Conservation (phyloP, 2,329 filamentous ascomycete genomes). For the Drechslerella dactyloides region DNA sequence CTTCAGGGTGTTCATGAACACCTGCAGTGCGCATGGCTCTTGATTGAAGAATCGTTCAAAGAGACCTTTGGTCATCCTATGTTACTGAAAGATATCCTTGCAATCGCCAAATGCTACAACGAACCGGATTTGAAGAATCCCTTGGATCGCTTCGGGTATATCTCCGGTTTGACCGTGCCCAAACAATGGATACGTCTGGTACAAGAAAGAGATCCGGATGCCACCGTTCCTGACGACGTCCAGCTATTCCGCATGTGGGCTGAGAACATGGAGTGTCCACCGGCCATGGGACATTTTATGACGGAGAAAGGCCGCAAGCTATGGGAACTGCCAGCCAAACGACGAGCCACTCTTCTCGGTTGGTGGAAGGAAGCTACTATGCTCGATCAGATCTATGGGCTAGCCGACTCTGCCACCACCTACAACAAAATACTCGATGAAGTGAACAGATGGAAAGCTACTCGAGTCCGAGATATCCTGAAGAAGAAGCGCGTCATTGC, state of each 20-base stretch:
- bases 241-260: conserved; percentile 62
- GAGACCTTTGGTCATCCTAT: conserved; percentile 62
- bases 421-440: conserved; percentile 61
- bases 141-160: conserved; percentile 31
- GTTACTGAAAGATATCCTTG: conserved; percentile 62
- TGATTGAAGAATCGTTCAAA: conserved; percentile 17
- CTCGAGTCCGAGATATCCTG: conserved; percentile 60
- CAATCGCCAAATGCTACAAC: conserved; percentile 66
- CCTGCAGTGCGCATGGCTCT: conserved; percentile 16
- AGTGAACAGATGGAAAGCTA: conserved; percentile 60
- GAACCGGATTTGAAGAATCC: conserved; percentile 59
- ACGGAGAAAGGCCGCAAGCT: conserved; percentile 56
- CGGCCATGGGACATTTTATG: conserved; percentile 56
- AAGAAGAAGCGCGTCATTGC: conserved; percentile 68
- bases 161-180: conserved; percentile 31
- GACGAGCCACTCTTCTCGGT: conserved; percentile 57
- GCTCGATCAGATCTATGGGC: conserved; percentile 62
- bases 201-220: conserved; percentile 60
- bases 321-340: conserved; percentile 63
- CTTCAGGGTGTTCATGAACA: conserved; percentile 8
- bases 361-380: conserved; percentile 62
- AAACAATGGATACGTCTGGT: not conserved
- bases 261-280: conserved; percentile 60
- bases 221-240: conserved; percentile 60
- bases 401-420: conserved; percentile 58